Evolutionary conservation across 441 rosid genomes (phyloP).

Genomic region (Gossypium gossypioides): DNA sequence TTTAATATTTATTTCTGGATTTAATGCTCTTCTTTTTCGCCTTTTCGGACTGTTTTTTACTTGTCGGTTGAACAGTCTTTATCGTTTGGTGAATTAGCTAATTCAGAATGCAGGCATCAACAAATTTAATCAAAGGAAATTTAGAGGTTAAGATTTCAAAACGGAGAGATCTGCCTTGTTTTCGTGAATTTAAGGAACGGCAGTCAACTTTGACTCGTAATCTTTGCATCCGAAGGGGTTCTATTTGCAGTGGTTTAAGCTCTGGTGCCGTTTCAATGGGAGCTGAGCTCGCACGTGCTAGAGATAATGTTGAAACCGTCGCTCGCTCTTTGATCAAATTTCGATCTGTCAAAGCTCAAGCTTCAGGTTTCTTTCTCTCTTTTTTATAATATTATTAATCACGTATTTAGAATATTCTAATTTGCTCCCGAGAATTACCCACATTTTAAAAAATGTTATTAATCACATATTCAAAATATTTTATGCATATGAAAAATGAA

Average conservation of each 20-base stretch:
- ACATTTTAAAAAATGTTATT: neutral
- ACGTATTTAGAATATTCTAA: neutral
- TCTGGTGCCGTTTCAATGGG: conserved; percentile 37
- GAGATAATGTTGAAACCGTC: conserved; percentile 21
- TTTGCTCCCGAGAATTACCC: neutral
- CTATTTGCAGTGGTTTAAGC: conserved; percentile 26
- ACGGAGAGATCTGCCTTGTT: conserved; percentile 19
- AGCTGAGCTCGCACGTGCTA: conserved; percentile 48
- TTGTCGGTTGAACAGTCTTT: conserved; percentile 14
- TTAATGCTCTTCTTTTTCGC: neutral
- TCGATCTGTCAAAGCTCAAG: conserved; percentile 55
- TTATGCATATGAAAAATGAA: neutral
- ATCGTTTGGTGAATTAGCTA: conserved; percentile 9
- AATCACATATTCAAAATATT: neutral
- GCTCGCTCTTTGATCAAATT: conserved; percentile 41
- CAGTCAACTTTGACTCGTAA: conserved; percentile 14
- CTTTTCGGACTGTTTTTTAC: conserved; percentile 14
- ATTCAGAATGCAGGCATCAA: conserved; percentile 52
- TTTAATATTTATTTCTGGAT: neutral
- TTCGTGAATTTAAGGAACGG: conserved; percentile 17
- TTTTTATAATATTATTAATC: neutral
- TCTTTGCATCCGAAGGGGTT: conserved; percentile 20
- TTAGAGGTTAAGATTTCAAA: conserved; percentile 27
- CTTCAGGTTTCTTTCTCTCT: conserved; percentile 46
- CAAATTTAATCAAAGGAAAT: conserved; percentile 33